A percentile compares a stretch with the other conserved stretches of the same genome.
Conservation (phyloP, 192 early-diverging fungal species). For the Neocallimastix lanati region DNA sequence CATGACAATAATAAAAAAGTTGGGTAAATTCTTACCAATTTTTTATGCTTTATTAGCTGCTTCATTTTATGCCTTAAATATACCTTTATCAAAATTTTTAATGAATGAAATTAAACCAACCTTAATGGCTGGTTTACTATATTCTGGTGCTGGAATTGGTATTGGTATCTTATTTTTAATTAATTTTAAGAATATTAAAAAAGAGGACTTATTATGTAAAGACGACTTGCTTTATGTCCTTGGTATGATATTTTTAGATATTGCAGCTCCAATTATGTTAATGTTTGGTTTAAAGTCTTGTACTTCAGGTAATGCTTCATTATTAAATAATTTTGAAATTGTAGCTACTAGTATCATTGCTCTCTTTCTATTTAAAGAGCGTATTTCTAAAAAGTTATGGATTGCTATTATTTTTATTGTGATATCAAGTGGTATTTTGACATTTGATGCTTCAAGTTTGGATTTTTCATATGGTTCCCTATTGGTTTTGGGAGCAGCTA, state of each 20-base stretch:
- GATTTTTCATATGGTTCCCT: neutral
- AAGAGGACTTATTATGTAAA: neutral
- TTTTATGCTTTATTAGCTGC: neutral
- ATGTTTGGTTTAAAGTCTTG: neutral
- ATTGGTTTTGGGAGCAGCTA: neutral
- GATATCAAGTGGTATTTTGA: neutral
- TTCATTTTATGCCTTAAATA: neutral
- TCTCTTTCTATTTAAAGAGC: neutral
- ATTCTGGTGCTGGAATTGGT: neutral
- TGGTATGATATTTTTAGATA: neutral
- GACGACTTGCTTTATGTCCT: neutral
- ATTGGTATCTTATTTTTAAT: neutral
- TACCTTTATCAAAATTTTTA: neutral
- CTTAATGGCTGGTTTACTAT: neutral
- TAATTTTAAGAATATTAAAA: neutral
- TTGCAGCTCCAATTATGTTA: neutral
- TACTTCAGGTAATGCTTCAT: neutral
- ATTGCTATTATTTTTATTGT: neutral
- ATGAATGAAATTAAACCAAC: neutral
- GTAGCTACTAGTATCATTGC: neutral
- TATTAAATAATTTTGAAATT: neutral
- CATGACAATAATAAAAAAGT: no score
- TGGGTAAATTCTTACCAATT: neutral
- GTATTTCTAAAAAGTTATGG: neutral
- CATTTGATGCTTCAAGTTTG: neutral